Conservation (phyloP, 1,139 yeast genomes). For the Martiniozyma asiatica region DNA sequence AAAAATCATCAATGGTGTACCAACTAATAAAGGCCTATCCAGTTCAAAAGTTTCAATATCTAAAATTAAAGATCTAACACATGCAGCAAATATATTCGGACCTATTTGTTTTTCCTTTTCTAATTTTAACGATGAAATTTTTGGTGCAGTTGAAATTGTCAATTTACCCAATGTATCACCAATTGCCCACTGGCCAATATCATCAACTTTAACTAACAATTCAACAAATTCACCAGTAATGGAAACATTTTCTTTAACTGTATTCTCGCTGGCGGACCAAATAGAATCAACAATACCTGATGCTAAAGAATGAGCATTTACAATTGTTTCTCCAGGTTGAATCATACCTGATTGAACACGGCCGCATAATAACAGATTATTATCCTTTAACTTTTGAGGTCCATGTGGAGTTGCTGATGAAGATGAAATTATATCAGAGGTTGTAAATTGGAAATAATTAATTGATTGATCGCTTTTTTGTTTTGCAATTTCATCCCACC, state of each 20-base stretch:
- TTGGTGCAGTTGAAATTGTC: not conserved
- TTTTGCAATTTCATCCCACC: constrained; percentile 7
- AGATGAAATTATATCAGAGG: constrained; percentile 31
- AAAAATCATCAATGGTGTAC: constrained; percentile 73
- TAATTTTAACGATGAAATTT: too few relatives aligned
- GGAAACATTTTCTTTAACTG: constrained; percentile 27
- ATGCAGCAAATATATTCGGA: constrained; percentile 11
- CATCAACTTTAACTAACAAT: constrained; percentile 36
- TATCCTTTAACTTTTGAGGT: constrained; percentile 16
- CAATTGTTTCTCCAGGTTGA: constrained; percentile 64
- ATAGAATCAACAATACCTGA: constrained; percentile 30
- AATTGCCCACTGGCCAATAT: constrained; percentile 39
- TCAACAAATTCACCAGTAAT: constrained; percentile 62
- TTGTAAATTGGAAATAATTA: constrained; percentile 40
- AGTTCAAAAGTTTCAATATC: constrained; percentile 4
- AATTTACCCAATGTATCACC: constrained; percentile 63
- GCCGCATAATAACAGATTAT: constrained; percentile 48
- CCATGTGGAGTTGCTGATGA: constrained; percentile 17
- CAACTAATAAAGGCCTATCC: constrained; percentile 59
- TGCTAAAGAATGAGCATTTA: constrained; percentile 44
- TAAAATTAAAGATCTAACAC: constrained; percentile 36
- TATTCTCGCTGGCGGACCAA: constrained; percentile 18
- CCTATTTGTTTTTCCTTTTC: too few relatives aligned
- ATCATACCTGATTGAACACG: constrained; percentile 65
- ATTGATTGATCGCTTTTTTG: constrained; percentile 15